Percentiles rank a stretch among this genome's conserved stretches.
Evolutionary conservation across 371 early-diverging fungal genomes (phyloP).

Genomic region (Funneliformis caledonium): DNA sequence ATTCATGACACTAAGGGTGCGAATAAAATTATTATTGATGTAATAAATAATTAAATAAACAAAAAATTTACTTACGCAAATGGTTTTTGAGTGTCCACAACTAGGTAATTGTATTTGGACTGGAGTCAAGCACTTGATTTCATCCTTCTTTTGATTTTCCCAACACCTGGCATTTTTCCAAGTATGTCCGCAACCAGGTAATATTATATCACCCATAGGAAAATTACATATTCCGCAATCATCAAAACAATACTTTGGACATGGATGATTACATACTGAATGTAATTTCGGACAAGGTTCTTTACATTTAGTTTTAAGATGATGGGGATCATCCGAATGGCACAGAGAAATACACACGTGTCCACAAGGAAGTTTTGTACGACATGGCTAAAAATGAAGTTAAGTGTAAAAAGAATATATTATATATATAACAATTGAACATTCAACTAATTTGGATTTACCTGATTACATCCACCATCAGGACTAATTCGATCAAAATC

Average conservation of each 20-base stretch:
- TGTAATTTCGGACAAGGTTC: not conserved
- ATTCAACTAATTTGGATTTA: no score
- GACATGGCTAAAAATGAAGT: no score
- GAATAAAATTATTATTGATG: no score
- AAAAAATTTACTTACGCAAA: no score
- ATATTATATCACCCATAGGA: slow-evolving; percentile 34
- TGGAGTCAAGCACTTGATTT: no score
- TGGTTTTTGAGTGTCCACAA: no score
- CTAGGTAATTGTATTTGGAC: no score
- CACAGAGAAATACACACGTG: not conserved
- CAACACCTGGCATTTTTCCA: slow-evolving; percentile 39
- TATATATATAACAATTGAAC: no score
- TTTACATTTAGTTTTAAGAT: not conserved
- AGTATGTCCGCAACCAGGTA: slow-evolving; percentile 45
- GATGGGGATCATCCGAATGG: slow-evolving; percentile 4
- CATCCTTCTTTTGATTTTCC: slow-evolving; percentile 8
- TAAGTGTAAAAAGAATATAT: no score
- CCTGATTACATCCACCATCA: slow-evolving; percentile 47
- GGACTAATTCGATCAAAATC: slow-evolving; percentile 41
- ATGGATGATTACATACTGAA: not conserved
- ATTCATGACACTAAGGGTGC: no score
- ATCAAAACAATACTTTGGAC: slow-evolving; percentile 46
- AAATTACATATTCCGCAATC: slow-evolving; percentile 49
- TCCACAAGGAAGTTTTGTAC: no score
- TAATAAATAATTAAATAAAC: no score